Conservation (phyloP, 1,284 basidiomycete genomes). For the Leccinum subrobustum region DNA sequence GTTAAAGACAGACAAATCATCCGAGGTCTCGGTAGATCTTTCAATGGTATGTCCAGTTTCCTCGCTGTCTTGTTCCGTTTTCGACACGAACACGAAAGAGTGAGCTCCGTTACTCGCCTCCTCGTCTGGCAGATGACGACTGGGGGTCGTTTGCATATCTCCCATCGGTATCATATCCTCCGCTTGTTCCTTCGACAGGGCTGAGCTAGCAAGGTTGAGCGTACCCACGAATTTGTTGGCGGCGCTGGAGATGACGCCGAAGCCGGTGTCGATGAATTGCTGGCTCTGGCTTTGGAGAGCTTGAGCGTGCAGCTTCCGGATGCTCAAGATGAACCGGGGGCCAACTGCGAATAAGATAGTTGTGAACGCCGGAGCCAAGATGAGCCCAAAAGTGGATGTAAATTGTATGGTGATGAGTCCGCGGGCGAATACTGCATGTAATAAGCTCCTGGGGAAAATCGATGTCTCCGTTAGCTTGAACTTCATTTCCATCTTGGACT, state of each 20-base stretch:
- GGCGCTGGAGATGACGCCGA: neutral
- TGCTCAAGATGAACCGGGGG: neutral
- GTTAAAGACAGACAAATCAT: neutral
- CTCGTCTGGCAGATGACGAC: neutral
- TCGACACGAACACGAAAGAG: neutral
- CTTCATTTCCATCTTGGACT: neutral
- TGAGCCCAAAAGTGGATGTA: neutral
- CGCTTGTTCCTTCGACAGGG: neutral
- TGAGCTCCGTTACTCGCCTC: neutral
- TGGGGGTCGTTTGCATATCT: neutral
- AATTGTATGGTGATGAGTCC: neutral
- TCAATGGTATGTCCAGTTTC: neutral
- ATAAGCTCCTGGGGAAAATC: neutral
- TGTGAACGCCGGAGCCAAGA: neutral
- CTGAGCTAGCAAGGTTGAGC: neutral
- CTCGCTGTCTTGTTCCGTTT: neutral
- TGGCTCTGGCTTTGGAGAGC: neutral
- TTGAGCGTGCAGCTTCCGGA: neutral
- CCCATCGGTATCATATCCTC: neutral
- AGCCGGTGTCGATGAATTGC: neutral
- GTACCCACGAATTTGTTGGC: neutral
- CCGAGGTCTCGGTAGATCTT: neutral
- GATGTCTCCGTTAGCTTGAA: neutral
- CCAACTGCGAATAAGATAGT: neutral
- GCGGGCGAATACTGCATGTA: neutral